Evolutionary conservation across 2,329 filamentous ascomycete genomes (phyloP), one percentile per base, ranked within the genome.

Genomic region (Penicillium freii): DNA sequence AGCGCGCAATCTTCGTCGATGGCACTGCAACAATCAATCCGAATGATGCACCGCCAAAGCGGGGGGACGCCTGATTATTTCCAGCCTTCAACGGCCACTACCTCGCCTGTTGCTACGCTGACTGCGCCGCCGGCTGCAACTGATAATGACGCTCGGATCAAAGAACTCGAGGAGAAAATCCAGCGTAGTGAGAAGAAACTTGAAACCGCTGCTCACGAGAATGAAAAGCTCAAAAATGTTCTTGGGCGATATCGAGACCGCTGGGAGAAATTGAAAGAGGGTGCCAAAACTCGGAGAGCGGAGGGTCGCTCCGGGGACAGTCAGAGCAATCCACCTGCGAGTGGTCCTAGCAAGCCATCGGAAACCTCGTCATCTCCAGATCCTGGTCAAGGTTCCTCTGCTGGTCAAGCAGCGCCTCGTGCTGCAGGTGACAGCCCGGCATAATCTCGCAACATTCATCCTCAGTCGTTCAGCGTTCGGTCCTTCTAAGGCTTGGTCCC

Each of bases 1-100:
- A 92, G 91, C 66, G 91, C 92, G 0, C 94, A 97, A 75, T 91
- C 88, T 62, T 92, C 89, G 38, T 90, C 89, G 52, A 84, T 92
- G 75, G 91, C 91, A 3, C 82, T 97, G 34, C 90, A 92, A 15
- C 91, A 97, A 72, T 96, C 91, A 65, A 87, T 86, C 66, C 77
- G 80, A 63, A 76, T 79, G 58, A 74, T 82, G 54, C 76, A 79
- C 39, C 74, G 76, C 42, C 73, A 77, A 23, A 71, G 66, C 34
- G 62, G 67, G 5, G 64, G 68, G 2, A 69, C 69, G 1, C 63
- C 69, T 3, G 69, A 72, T n/a, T 59, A 69, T n/a, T 49, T 54
- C 62, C 79, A 40, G 50, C 68, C 63, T 51, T 62, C 69, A 40
- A 68, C 74, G 19, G 59, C 66, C 21, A 59, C 61, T n/a, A 54